Percentiles rank a stretch among this genome's conserved stretches.
These are phyloP conservation scores for Geotrichum reessii DNA, from an alignment of 1,139 yeast species.

Conservation along the genomic window DNA sequence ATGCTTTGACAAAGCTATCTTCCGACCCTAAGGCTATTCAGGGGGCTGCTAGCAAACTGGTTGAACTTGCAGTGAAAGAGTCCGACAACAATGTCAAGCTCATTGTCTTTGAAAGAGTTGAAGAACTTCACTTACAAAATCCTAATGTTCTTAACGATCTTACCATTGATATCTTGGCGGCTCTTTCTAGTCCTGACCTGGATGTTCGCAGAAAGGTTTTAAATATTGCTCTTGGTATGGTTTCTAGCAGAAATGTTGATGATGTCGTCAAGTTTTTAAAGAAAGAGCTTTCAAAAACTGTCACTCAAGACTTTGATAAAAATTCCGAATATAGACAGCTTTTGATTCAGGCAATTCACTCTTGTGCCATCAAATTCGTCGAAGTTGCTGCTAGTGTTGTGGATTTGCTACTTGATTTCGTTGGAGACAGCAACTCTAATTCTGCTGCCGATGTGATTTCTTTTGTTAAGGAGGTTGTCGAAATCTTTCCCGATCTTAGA, in stretches of 20 bases:
- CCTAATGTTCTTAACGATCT: slow-evolving; percentile 85
- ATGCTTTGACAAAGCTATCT: slow-evolving; percentile 71
- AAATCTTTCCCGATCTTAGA: slow-evolving; percentile 81
- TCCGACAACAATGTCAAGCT: slow-evolving; percentile 91
- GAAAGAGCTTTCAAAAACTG: slow-evolving; percentile 79
- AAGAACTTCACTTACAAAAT: slow-evolving; percentile 63
- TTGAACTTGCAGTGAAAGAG: slow-evolving; percentile 85
- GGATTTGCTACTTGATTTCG: slow-evolving; percentile 77
- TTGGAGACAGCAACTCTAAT: slow-evolving; percentile 73
- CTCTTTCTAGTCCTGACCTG: slow-evolving; percentile 78
- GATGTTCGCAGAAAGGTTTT: slow-evolving; percentile 88
- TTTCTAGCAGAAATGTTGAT: slow-evolving; percentile 85
- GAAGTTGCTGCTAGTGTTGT: slow-evolving; percentile 92
- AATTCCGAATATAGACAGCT: slow-evolving; percentile 82
- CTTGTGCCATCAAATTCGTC: slow-evolving; percentile 79
- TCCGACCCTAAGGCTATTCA: slow-evolving; percentile 61
- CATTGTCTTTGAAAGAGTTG: slow-evolving; percentile 82
- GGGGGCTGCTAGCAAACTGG: slow-evolving; percentile 77
- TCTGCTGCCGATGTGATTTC: slow-evolving; percentile 88
- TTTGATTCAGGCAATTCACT: slow-evolving; percentile 81
- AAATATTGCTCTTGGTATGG: slow-evolving; percentile 71
- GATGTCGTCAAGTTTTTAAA: slow-evolving; percentile 88
- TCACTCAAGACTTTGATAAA: slow-evolving; percentile 61
- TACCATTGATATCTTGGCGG: slow-evolving; percentile 79
- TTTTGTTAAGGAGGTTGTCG: slow-evolving; percentile 90